Evolutionary conservation across 1,139 yeast genomes (phyloP), one percentile per base, ranked within the genome.

Genomic region (Candida tunisiensis): DNA sequence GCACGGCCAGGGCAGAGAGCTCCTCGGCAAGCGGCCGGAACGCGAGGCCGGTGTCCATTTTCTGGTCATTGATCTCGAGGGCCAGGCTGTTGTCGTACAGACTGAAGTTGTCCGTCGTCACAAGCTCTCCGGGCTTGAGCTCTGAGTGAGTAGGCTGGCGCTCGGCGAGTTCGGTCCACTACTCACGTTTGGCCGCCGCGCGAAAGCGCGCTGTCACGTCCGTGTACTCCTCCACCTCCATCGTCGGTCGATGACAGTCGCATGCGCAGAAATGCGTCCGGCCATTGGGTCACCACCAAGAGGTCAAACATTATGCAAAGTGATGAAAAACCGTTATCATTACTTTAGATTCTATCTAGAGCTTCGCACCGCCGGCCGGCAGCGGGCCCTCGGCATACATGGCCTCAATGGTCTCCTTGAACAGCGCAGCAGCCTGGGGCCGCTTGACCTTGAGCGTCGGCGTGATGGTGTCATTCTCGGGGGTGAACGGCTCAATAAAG

Each of bases 371-470:
- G 15, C 16, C 4, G 25, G 12, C 21, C 7, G 30, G 32, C 18
- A 48, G 29, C 9, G 58, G 49, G 2, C 72, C 88, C 43, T 77
- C 82, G 5, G 51, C 55, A 41, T 78, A 78, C 54, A 78, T 53
- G n/a, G 41, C 45, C 5, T 60, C 59, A 31, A 75, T 51, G n/a
- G 52, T 55, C 2, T 48, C 40, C 29, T 53, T 54, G 47, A 69
- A 77, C 38, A 53, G 55, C 40, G 62, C 63, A 20, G 61, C 53
- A 8, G 80, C 78, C 24, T 60, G 54, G 6, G 66, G 63, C 40
- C 92, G 59, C 53, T 71, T 74, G 35, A 75, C 62, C 53, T 78
- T 78, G 45, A 77, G 52, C 2, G 92, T 77, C 24, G 91, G 91
- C 4, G 92, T 78, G 24, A 77, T 51, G 9, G 70, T 66, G 28